Percentiles rank a stretch among this genome's conserved stretches.
Conservation (phyloP, 2,329 filamentous ascomycete genomes). For the Pestalotiopsis fici region DNA sequence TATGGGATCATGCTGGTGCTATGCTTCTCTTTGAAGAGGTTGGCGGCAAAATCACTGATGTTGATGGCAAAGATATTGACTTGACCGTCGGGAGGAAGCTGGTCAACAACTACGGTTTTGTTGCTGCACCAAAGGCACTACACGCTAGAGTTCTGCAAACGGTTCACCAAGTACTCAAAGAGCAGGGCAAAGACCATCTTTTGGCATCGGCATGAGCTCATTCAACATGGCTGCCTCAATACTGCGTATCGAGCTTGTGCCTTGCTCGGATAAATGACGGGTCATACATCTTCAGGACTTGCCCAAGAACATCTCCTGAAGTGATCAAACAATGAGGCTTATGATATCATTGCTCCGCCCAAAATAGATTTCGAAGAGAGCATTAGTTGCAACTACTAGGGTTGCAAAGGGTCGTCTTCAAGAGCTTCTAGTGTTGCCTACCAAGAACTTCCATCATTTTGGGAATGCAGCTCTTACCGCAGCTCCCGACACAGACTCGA, state of each 20-base stretch:
- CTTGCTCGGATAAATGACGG: not conserved
- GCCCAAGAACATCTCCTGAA: not conserved
- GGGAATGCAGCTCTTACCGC: not conserved
- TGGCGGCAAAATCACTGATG: conserved; percentile 56
- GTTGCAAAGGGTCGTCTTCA: not conserved
- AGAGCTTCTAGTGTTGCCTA: not conserved
- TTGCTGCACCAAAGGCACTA: conserved; percentile 48
- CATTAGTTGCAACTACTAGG: no score
- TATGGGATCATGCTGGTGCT: conserved; percentile 62
- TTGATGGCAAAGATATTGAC: conserved; percentile 52
- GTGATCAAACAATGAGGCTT: not conserved
- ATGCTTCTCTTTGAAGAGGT: conserved; percentile 60
- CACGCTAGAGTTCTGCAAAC: conserved; percentile 45
- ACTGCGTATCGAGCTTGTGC: not conserved
- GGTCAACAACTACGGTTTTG: conserved; percentile 54
- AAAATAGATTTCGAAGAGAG: not conserved
- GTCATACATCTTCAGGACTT: not conserved
- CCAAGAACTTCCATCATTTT: not conserved
- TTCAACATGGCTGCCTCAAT: not conserved
- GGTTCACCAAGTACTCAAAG: conserved; percentile 32
- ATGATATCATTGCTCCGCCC: not conserved
- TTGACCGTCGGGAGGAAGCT: conserved; percentile 49
- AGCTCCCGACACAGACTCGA: not conserved
- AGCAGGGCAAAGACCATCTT: conserved; percentile 33
- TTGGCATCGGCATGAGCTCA: conserved; percentile 17